phyloP scores from a whole-genome alignment of 2,329 filamentous ascomycete genomes.

The Phyllosticta capitalensis region DNA sequence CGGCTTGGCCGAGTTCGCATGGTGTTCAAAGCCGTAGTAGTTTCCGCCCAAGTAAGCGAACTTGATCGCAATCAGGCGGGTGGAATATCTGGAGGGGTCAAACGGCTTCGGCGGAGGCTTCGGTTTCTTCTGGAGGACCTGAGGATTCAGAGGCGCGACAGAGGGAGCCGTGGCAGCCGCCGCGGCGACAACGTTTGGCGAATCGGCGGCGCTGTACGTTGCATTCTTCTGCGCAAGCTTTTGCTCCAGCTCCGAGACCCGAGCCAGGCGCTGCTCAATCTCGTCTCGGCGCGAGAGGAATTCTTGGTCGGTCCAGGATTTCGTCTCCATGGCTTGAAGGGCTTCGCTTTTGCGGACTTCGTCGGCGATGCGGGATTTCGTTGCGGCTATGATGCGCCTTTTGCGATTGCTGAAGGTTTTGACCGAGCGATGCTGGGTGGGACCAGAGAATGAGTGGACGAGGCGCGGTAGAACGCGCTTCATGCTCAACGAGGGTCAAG shows the following conservation, averaged over 20 bases:
- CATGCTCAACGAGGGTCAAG: constrained; percentile 3
- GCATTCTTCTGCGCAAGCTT: constrained; percentile 48
- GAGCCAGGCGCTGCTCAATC: constrained; percentile 52
- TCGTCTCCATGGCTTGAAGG: constrained; percentile 2
- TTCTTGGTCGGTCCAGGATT: constrained; percentile 7
- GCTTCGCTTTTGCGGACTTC: neutral
- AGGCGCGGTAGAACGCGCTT: constrained; percentile 5
- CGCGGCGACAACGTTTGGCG: neutral
- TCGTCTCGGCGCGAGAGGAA: constrained; percentile 9
- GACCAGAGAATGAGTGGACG: neutral
- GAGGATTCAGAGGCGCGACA: constrained; percentile 10
- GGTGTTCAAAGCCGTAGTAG: constrained; percentile 91
- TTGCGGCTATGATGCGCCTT: constrained; percentile 3
- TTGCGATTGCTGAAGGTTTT: constrained; percentile 2
- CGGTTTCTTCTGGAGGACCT: constrained; percentile 10
- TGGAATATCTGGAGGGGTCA: constrained; percentile 72
- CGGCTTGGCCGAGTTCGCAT: constrained; percentile 56
- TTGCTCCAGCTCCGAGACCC: constrained; percentile 58
- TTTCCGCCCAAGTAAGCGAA: constrained; percentile 84
- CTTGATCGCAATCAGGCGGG: constrained; percentile 80
- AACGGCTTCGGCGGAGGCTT: constrained; percentile 44
- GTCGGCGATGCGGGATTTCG: neutral
- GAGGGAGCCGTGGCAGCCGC: neutral
- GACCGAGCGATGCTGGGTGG: neutral
- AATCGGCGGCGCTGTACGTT: constrained; percentile 18